A percentile compares a stretch with the other conserved stretches of the same genome.
Conservation (phyloP, 768 basidiomycete genomes). For the Suillus placidus region DNA sequence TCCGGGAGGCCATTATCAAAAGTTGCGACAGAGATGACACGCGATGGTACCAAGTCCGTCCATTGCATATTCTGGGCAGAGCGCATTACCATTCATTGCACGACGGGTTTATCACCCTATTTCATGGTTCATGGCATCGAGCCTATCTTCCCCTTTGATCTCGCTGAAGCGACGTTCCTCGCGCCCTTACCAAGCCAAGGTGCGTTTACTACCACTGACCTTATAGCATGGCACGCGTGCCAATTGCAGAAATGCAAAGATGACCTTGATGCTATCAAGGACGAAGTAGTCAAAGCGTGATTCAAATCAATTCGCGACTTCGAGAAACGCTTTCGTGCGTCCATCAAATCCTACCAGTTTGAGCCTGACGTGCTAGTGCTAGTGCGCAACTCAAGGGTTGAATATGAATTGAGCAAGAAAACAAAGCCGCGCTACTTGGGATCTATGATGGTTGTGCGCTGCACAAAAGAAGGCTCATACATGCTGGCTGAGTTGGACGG, state of each 20-base stretch:
- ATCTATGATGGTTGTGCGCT: conserved; percentile 24
- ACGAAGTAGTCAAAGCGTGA: neutral
- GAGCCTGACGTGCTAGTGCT: conserved; percentile 19
- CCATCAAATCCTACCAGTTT: conserved; percentile 30
- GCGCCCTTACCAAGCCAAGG: too few relatives aligned
- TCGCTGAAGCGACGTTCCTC: conserved; percentile 29
- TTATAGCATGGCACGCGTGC: neutral
- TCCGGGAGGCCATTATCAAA: too few relatives aligned
- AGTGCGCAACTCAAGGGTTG: neutral
- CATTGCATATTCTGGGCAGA: conserved; percentile 41
- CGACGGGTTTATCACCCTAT: neutral
- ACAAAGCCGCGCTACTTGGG: conserved; percentile 24
- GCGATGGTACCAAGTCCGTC: conserved; percentile 12
- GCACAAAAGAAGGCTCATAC: conserved; percentile 25
- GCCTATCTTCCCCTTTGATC: conserved; percentile 36
- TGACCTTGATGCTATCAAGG: neutral
- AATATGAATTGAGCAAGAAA: neutral
- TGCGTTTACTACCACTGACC: neutral
- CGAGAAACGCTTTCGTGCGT: neutral
- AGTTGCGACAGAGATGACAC: neutral
- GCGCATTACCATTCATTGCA: conserved; percentile 8
- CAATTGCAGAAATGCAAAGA: neutral
- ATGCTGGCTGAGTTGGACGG: conserved; percentile 28
- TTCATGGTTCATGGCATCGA: too few relatives aligned
- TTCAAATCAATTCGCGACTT: neutral